Percentiles rank a stretch among this genome's conserved stretches.
Conservation (phyloP, 192 early-diverging fungal species). For the Anaeromyces robustus region DNA sequence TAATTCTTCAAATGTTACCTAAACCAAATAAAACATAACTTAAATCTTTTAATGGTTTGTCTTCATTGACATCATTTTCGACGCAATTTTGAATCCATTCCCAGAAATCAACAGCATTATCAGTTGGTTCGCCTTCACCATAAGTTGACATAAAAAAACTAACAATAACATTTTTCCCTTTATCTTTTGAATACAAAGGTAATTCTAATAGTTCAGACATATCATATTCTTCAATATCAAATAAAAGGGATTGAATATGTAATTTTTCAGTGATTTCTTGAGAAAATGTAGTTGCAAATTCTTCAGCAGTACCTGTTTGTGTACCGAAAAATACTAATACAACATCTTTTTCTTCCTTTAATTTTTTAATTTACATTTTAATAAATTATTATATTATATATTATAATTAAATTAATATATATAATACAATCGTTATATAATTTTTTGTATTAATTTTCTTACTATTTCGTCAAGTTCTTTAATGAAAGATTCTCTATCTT, state of each 20-base stretch:
- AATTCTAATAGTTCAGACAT: slow-evolving; percentile 61
- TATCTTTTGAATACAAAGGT: slow-evolving; percentile 25
- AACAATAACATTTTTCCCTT: slow-evolving; percentile 32
- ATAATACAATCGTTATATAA: too few species aligned
- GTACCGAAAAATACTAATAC: slow-evolving; percentile 71
- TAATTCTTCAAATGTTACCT: slow-evolving; percentile 35
- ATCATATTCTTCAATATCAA: slow-evolving; percentile 86
- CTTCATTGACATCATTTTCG: slow-evolving; percentile 35
- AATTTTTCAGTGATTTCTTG: slow-evolving; percentile 66
- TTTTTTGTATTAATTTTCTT: too few species aligned
- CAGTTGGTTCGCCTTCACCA: slow-evolving; percentile 95
- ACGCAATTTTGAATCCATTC: slow-evolving; percentile 50
- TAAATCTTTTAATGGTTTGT: slow-evolving; percentile 30
- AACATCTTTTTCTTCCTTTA: not conserved
- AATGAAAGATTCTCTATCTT: not conserved
- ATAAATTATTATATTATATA: too few species aligned
- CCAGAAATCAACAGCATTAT: slow-evolving; percentile 91
- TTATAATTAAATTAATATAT: too few species aligned
- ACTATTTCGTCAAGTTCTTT: not conserved
- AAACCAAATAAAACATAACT: slow-evolving; percentile 64
- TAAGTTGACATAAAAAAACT: slow-evolving; percentile 95
- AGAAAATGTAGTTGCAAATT: slow-evolving; percentile 79
- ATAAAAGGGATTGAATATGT: slow-evolving; percentile 55
- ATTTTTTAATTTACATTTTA: too few species aligned
- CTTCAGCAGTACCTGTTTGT: slow-evolving; percentile 98